Evolutionary conservation across 495 filamentous ascomycete genomes (phyloP), one percentile per base, ranked within the genome.

Genomic region (Astrothelium macrocarpum): DNA sequence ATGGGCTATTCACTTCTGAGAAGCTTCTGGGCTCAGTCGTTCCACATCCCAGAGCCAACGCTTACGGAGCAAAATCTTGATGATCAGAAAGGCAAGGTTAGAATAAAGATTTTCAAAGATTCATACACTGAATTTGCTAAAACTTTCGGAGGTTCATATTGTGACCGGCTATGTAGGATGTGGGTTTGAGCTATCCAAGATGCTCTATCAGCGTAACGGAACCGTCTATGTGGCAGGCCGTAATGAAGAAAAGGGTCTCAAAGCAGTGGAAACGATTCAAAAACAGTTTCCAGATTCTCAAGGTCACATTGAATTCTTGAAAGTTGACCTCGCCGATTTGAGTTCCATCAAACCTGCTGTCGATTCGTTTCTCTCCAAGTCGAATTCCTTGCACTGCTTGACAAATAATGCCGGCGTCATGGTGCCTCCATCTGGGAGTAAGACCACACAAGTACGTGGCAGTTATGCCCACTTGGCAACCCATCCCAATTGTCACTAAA

Each of bases 151-250:
- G 49, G 68, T 71, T 26, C 75, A 71, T 64, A 62, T 84, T 26
- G 77, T 85, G 12, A 83, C 82, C 1, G 82, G 82, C 34, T 79
- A 78, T 59, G 69, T 76, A 18, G 79, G 80, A 23, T 69, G 82
- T 63, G 80, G 81, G 45, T 72, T 74, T 63, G 78, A 81, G 65
- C 71, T 81, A 16, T 74, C 75, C 32, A 71, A 63, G 59, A 74
- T 80, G 25, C 76, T 82, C 20, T 81, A 76, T 64, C 62, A 68
- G 23, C 74, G 75, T 53, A 77, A 78, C 46, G 81, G 75, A 25
- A 80, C 72, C 2, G 78, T 85, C 49, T 83, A 81, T 71, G 67
- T 83, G 29, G 78, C 79, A n/a, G 74, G 76, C n/a, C 81, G 82
- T 43, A 77, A 70, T 39, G 68, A 71, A 32, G 66, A 70, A 20